Evolutionary conservation across 2,329 filamentous ascomycete genomes (phyloP).

Genomic region (Cryphonectria carpinicola): DNA sequence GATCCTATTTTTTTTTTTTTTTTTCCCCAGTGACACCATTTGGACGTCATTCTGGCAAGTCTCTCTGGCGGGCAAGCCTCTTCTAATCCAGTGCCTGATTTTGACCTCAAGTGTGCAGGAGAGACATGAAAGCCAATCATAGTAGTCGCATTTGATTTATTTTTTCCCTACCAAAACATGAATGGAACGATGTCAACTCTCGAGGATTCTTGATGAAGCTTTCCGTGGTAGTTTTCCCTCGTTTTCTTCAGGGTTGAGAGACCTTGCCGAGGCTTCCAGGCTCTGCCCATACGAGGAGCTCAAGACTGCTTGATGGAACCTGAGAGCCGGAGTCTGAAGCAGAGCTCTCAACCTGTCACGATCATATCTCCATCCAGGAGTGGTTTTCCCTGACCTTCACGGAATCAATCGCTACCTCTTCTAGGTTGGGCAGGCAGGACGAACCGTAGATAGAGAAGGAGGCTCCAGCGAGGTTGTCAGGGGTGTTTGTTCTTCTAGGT

Average conservation of each 20-base stretch:
- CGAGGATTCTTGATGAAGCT: neutral
- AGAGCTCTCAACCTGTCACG: neutral
- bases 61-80: neutral
- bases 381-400: neutral
- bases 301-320: neutral
- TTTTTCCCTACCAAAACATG: neutral
- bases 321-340: too few species aligned
- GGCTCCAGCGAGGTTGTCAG: neutral
- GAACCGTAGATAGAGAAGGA: neutral
- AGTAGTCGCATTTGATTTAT: neutral
- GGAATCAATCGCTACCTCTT: neutral
- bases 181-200: neutral
- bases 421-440: neutral
- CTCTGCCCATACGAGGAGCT: neutral
- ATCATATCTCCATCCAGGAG: neutral
- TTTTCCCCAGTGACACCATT: neutral
- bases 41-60: neutral
- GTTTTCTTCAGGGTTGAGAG: neutral
- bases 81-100: neutral
- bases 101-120: neutral
- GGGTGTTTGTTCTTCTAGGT: neutral
- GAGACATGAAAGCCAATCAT: neutral
- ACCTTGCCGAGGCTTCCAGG: neutral
- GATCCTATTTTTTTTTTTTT: neutral
- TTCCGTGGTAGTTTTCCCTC: neutral